phyloP scores from a whole-genome alignment of 495 filamentous ascomycete species.

The Immersiella caudata region DNA sequence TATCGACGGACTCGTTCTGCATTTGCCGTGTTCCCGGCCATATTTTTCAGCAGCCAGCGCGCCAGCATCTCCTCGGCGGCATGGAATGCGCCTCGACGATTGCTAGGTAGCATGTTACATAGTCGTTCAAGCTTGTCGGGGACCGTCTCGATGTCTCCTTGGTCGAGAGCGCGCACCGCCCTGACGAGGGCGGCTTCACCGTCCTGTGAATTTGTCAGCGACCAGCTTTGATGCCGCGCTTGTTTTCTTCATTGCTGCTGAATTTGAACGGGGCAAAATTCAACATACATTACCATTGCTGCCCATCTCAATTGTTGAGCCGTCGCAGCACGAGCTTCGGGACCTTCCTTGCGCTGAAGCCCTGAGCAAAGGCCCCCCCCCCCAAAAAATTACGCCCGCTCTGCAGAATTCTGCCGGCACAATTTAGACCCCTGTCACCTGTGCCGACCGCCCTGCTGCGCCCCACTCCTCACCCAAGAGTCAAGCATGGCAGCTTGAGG shows the following conservation, averaged over 20 bases:
- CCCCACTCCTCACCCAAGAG: neutral
- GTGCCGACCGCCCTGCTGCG: neutral
- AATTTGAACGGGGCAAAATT: neutral
- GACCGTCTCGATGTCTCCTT: constrained; percentile 39
- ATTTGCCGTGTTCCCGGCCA: constrained; percentile 43
- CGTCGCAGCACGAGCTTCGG: neutral
- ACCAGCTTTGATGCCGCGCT: too few relatives aligned
- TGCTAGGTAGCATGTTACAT: constrained; percentile 39
- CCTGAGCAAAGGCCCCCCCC: constrained; percentile 9
- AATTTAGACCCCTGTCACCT: neutral
- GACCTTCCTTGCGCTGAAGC: neutral
- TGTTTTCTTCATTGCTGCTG: neutral
- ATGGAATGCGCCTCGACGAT: constrained; percentile 41
- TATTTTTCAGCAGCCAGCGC: constrained; percentile 54
- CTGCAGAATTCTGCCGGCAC: constrained; percentile 42
- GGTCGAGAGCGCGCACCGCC: constrained; percentile 41
- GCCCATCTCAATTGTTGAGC: constrained; percentile 18
- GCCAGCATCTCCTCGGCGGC: constrained; percentile 52
- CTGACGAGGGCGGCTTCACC: constrained; percentile 32
- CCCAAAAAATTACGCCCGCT: constrained; percentile 33
- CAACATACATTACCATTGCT: constrained; percentile 4
- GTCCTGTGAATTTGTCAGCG: constrained; percentile 24
- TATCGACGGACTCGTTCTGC: constrained; percentile 51
- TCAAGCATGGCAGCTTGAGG: too few relatives aligned
- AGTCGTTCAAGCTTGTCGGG: constrained; percentile 46